These are phyloP conservation scores for Biscogniauxia marginata DNA, from an alignment of 2,329 filamentous ascomycete species.

Conservation along the genomic window DNA sequence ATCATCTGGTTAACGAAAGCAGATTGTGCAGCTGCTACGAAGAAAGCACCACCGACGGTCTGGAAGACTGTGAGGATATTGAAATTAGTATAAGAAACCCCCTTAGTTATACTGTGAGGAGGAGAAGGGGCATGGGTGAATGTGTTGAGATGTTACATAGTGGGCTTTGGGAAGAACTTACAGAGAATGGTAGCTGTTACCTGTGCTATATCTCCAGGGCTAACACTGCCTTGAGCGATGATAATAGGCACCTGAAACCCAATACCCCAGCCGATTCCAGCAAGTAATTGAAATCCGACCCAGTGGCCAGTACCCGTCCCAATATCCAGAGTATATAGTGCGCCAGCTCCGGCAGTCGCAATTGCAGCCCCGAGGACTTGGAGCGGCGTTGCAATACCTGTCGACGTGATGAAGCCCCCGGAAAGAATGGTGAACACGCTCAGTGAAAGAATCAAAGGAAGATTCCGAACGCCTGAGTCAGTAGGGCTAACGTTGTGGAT, in stretches of 20 bases:
- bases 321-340: constrained; percentile 53
- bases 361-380: constrained; percentile 39
- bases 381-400: constrained; percentile 45
- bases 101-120: no score
- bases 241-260: constrained; percentile 51
- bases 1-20: constrained; percentile 1
- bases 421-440: constrained; percentile 46
- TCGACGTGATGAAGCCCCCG: constrained; percentile 36
- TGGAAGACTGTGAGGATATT: no score
- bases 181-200: no score
- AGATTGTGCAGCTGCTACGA: not conserved
- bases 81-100: no score
- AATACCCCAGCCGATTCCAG: constrained; percentile 51
- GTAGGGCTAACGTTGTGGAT: constrained; percentile 52
- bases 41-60: constrained; percentile 3
- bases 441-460: constrained; percentile 51
- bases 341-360: constrained; percentile 47
- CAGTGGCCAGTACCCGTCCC: constrained; percentile 47
- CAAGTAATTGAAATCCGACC: constrained; percentile 60
- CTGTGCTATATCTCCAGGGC: no score
- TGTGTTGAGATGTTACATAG: no score
- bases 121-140: no score
- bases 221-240: no score
- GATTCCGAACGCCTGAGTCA: constrained; percentile 52
- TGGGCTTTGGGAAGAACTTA: no score